Base-by-base conservation (phyloP, 2,329 filamentous ascomycete genomes). In the Cordyceps fumosorosea region DNA sequence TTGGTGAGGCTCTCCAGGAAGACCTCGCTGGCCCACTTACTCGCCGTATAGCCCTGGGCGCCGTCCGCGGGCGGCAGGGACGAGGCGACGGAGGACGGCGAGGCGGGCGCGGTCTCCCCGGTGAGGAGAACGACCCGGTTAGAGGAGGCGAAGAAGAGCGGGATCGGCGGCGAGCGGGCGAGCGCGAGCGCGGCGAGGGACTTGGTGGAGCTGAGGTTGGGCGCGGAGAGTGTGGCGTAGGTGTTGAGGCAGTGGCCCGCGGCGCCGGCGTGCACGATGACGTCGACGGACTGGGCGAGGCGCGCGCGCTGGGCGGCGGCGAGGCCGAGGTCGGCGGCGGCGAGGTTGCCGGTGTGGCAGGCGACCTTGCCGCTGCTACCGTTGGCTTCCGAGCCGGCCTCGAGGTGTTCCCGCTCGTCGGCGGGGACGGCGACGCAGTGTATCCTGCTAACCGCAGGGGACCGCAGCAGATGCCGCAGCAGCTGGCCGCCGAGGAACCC, bases 251-350 rank as follows among this genome's bases (percentile, higher is more conserved):
- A 77, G 7, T 68, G 74, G 11, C 70, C 69, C 18, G 75, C 72
- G 18, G 79, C 78, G 4, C 77, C 81, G 57, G 72, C 75, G 68
- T 84, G 87, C 32, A 89, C 79, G 51, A 88, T 78, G 5, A 79
- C 66, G 64, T 80, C 73, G 1, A 69, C 73, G 2, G 65, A 45
- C 4, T 50, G 64, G 0, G 24, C 20, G 1, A 18, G n/a, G 70
- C 66, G 68, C 34, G 2, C 42, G 6, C 24, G 12, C 26, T 18
- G 12, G 7, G 50, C 62, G 14, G 52, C 34, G 24, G 40, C 12
- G 24, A 75, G 68, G 0, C 70, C 70, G 0, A 74, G 62, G 1
- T 37, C 47, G 0, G 69, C 67, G 2, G 53, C 22, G 1, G 64
- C 12, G 3, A 73, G 66, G 20, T 81, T 72, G 44, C 70, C 66